phyloP scores from a whole-genome alignment of 352 stramenopile species.

The Albugo laibachii region DNA sequence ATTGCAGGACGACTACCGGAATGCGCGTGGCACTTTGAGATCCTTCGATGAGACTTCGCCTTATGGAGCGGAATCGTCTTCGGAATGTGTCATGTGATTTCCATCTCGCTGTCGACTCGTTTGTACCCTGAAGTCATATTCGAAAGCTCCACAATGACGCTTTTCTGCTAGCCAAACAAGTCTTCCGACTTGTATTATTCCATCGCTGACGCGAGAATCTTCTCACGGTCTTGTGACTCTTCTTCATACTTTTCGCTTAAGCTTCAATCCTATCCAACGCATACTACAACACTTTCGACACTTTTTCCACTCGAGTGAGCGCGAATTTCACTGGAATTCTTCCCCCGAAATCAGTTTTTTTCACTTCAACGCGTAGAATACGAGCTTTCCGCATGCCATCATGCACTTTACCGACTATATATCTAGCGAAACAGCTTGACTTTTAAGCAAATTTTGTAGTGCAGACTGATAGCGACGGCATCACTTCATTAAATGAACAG shows the following conservation, averaged over 20 bases:
- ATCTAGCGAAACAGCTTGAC: conserved; percentile 37
- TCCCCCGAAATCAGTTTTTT: conserved; percentile 53
- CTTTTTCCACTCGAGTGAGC: conserved; percentile 36
- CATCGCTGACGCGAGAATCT: conserved; percentile 44
- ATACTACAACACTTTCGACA: conserved; percentile 54
- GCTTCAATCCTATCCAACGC: conserved; percentile 66
- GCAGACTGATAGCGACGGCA: conserved; percentile 87
- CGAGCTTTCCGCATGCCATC: conserved; percentile 62
- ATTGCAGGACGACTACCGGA: conserved; percentile 41
- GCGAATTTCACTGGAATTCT: conserved; percentile 38
- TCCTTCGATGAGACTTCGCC: background rate
- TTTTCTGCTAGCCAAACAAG: conserved; percentile 60
- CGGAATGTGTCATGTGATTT: conserved; percentile 21
- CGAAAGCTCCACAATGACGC: conserved; percentile 53
- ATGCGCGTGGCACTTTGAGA: conserved; percentile 51
- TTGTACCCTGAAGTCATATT: conserved; percentile 52
- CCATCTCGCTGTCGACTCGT: conserved; percentile 44
- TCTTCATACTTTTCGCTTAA: conserved; percentile 76
- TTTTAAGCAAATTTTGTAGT: conserved; percentile 45
- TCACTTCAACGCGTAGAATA: conserved; percentile 57
- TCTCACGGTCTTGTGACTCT: conserved; percentile 43
- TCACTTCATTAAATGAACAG: conserved; percentile 92
- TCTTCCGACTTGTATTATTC: conserved; percentile 53
- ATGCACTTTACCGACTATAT: conserved; percentile 48
- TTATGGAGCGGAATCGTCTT: conserved; percentile 17